Evolutionary conservation across 768 basidiomycete species (phyloP).

Genomic region (Amanita rubescens): DNA sequence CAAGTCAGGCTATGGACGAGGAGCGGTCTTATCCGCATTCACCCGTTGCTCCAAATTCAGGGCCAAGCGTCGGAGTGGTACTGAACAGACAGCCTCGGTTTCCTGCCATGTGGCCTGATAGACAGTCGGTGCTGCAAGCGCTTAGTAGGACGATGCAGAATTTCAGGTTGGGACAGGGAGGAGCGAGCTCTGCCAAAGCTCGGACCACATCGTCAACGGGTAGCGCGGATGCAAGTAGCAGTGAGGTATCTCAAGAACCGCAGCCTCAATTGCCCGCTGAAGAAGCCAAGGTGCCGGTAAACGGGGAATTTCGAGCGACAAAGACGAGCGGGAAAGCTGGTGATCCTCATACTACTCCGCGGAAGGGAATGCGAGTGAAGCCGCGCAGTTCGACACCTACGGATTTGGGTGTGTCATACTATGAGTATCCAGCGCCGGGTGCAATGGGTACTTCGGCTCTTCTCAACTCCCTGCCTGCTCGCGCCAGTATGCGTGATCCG

Average conservation of each 20-base stretch:
- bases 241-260: too few relatives aligned
- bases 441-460: constrained; percentile 4
- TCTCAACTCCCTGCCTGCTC: background rate
- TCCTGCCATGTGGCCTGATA: constrained; percentile 28
- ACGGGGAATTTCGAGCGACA: background rate
- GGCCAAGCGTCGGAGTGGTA: background rate
- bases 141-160: constrained; percentile 48
- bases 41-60: background rate
- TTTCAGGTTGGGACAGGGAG: constrained; percentile 22
- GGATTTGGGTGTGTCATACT: background rate
- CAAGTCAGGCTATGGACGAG: constrained; percentile 39
- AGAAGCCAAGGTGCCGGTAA: background rate
- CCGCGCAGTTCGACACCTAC: background rate
- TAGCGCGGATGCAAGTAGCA: background rate
- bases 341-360: background rate
- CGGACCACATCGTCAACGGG: background rate
- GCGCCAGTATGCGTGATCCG: background rate
- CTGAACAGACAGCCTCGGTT: constrained; percentile 8
- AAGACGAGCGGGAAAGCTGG: background rate
- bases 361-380: background rate
- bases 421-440: background rate
- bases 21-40: background rate
- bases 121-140: constrained; percentile 44
- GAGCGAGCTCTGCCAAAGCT: background rate
- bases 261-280: background rate